Base-by-base conservation (phyloP, 2,329 filamentous ascomycete species). In the Aspergillus sp. region DNA sequence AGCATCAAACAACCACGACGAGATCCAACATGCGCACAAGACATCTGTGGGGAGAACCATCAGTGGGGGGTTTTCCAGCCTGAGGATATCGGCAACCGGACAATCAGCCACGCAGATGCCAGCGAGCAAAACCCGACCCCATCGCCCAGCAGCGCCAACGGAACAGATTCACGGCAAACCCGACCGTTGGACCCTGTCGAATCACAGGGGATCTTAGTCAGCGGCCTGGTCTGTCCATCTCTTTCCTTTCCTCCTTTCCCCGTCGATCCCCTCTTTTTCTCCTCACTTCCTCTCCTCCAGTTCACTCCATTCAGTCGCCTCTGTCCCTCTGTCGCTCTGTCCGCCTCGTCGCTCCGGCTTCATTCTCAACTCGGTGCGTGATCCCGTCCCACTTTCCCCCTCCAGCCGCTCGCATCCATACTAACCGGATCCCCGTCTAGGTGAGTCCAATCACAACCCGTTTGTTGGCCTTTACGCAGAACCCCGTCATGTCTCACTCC, bases 191-290 rank as follows among this genome's bases (percentile, higher is more conserved):
- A 23, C 53, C 25, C 50, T 25, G 55, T 52, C 58, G 51, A 55
- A 59, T 57, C 58, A 58, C 45, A 34, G 50, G 44, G 42, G 34
- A 17, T n/a, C 34, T 38, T 38, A 38, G 34, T 38, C 34, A 38
- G 29, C 6, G 29, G 29, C 47, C 46, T 46, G 23, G 43, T 23
- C 43, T 46, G 41, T 45, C 42, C 46, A 38, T 52, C 44, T 17
- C 50, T 44, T 41, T 54, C 54, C 29, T 48, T 49, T 53, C 40
- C 42, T 36, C 43, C 16, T 48, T 38, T 29, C 46, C 31, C 45
- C 49, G 41, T 55, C 49, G 47, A 31, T 44, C 51, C 34, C 44
- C 48, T 48, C 31, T 32, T 14, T 49, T 46, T 51, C 45, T 41
- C 40, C 40, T 38, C 43, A 36, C 43, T 50, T 50, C 45, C 49